Percentiles rank a stretch among this genome's conserved stretches.
phyloP scores from a whole-genome alignment of 108 stramenopile genomes.

The Schizochytrium sp. region DNA sequence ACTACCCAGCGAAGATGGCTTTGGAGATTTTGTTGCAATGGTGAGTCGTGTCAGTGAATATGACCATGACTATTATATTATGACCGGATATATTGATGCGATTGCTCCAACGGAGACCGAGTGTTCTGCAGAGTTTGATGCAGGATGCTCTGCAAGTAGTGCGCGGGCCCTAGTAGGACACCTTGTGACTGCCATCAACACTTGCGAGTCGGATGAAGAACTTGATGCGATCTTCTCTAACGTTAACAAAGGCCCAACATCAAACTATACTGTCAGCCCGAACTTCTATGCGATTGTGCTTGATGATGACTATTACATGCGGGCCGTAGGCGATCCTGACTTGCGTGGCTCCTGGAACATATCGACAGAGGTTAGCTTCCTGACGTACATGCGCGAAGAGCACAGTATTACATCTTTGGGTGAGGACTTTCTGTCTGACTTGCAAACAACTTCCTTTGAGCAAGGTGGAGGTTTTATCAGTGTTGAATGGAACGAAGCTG shows the following conservation, averaged over 20 bases:
- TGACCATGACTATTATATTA: background rate
- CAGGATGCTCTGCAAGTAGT: background rate
- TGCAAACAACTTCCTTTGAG: background rate
- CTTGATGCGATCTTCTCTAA: background rate
- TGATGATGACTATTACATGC: background rate
- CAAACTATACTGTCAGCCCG: background rate
- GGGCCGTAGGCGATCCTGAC: background rate
- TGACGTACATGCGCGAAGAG: background rate
- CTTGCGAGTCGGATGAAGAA: background rate
- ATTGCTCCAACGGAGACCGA: background rate
- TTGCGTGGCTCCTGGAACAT: background rate
- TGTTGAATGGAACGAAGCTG: conserved; percentile 8
- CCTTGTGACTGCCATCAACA: background rate
- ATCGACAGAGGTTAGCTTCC: background rate
- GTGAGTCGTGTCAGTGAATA: background rate
- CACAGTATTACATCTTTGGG: background rate
- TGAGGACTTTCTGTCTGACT: background rate
- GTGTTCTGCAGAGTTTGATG: background rate
- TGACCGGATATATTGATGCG: background rate
- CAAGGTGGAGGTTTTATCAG: background rate
- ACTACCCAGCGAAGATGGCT: background rate
- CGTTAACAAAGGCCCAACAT: background rate
- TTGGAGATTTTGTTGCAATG: background rate
- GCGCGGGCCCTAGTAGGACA: background rate
- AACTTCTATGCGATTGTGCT: conserved; percentile 4